Evolutionary conservation across 2,329 filamentous ascomycete species (phyloP).

Genomic region (Calonectria pseudoturangicola): DNA sequence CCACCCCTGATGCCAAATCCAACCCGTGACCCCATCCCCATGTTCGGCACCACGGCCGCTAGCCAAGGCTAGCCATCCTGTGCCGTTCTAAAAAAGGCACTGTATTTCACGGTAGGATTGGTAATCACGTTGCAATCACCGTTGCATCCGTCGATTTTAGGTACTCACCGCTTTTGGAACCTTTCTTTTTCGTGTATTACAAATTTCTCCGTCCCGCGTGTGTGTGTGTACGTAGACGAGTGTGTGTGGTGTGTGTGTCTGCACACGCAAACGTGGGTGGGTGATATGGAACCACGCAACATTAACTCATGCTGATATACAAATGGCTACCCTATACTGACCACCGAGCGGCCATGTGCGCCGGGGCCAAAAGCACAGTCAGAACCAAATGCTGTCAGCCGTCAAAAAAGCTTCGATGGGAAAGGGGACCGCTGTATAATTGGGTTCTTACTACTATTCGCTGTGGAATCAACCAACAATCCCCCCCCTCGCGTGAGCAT

Average conservation of each 20-base stretch:
- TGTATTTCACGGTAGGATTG: conserved; percentile 2
- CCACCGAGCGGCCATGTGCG: neutral
- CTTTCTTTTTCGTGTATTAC: conserved; percentile 14
- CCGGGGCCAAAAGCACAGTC: conserved; percentile 26
- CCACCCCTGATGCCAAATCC: neutral
- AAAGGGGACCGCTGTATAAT: conserved; percentile 8
- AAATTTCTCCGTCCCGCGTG: conserved; percentile 13
- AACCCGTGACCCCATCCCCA: neutral
- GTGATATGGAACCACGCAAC: neutral
- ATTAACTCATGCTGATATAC: conserved; percentile 5
- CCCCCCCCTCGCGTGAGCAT: conserved; percentile 12
- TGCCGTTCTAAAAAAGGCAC: conserved; percentile 35
- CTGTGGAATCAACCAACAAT: neutral
- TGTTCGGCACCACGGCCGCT: neutral
- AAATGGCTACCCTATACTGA: conserved; percentile 20
- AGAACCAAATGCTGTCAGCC: conserved; percentile 34
- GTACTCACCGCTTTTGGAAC: neutral
- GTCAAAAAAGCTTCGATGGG: conserved; percentile 8
- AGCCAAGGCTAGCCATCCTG: neutral
- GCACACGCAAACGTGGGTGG: neutral
- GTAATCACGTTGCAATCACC: conserved; percentile 36
- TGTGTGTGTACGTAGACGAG: neutral
- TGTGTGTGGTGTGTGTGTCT: neutral
- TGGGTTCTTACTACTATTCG: conserved; percentile 11
- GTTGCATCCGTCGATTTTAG: conserved; percentile 16